A percentile compares a stretch with the other conserved stretches of the same genome.
These are phyloP conservation scores for Myxozyma mucilagina DNA, from an alignment of 805 yeast genomes.

Conservation along the genomic window DNA sequence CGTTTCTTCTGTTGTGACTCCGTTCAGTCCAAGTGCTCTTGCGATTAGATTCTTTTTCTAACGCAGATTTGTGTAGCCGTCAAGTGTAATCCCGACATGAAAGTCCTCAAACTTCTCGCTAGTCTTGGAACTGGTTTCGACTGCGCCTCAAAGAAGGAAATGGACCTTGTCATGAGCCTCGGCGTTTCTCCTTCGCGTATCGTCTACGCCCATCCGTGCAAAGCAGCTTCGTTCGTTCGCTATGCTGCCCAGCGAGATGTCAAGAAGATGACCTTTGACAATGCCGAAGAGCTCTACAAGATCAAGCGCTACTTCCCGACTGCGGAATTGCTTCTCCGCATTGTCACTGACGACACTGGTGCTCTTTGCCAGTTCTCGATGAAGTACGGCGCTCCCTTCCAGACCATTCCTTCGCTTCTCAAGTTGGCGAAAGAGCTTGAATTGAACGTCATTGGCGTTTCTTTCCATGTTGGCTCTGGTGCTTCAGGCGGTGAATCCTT, in stretches of 20 bases:
- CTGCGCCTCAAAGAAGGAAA: slow-evolving; percentile 89
- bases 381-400: slow-evolving; percentile 80
- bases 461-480: slow-evolving; percentile 96
- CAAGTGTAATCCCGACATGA: slow-evolving; percentile 80
- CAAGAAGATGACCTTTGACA: slow-evolving; percentile 83
- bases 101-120: slow-evolving; percentile 59
- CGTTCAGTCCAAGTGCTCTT: background rate
- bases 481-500: slow-evolving; percentile 71
- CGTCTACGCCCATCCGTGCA: slow-evolving; percentile 92
- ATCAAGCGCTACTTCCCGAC: slow-evolving; percentile 65
- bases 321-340: slow-evolving; percentile 71
- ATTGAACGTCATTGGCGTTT: slow-evolving; percentile 75
- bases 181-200: slow-evolving; percentile 69
- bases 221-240: slow-evolving; percentile 77
- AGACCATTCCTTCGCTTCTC: slow-evolving; percentile 56
- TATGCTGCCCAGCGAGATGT: slow-evolving; percentile 62
- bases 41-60: background rate
- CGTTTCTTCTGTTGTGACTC: background rate
- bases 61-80: slow-evolving; percentile 55
- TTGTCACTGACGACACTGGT: slow-evolving; percentile 83
- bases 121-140: slow-evolving; percentile 76
- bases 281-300: slow-evolving; percentile 78
- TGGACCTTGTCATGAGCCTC: slow-evolving; percentile 59
- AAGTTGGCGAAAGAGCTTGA: slow-evolving; percentile 60
- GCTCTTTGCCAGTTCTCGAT: slow-evolving; percentile 85